These are phyloP conservation scores for Aegilops speltoides DNA, from an alignment of 176 grass and related monocot species.

Conservation along the genomic window DNA sequence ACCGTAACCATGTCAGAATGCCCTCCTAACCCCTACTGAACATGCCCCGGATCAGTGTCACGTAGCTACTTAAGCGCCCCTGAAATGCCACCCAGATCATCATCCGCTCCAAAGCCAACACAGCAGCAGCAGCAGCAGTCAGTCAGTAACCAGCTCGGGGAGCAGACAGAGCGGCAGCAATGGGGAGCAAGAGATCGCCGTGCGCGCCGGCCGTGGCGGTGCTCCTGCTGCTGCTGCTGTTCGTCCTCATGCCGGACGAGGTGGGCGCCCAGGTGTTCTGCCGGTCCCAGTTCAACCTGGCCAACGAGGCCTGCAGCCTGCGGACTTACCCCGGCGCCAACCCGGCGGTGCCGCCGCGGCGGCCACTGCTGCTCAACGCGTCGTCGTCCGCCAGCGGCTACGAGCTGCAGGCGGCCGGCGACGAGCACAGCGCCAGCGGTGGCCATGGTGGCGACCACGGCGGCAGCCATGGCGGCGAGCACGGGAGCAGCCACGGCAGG, in stretches of 20 bases:
- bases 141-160: neutral
- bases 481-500: neutral
- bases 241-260: slow-evolving; percentile 7
- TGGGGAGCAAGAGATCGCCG: slow-evolving; percentile 21
- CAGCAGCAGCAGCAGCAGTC: neutral
- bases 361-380: slow-evolving; percentile 32
- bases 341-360: slow-evolving; percentile 30
- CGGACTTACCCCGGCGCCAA: slow-evolving; percentile 20
- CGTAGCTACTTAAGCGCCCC: slow-evolving; percentile 22
- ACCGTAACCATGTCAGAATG: neutral
- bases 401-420: slow-evolving; percentile 32
- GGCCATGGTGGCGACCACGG: neutral
- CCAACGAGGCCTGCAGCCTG: slow-evolving; percentile 33
- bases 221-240: slow-evolving; percentile 2
- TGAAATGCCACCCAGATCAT: slow-evolving; percentile 17
- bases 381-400: slow-evolving; percentile 19
- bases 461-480: neutral
- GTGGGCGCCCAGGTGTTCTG: slow-evolving; percentile 7
- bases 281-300: slow-evolving; percentile 23
- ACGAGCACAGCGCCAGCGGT: neutral
- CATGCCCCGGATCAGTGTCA: neutral
- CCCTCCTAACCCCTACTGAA: slow-evolving; percentile 34
- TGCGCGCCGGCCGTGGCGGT: neutral
- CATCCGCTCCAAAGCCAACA: neutral
- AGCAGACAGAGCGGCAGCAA: neutral